Evolutionary conservation across 352 stramenopile genomes (phyloP), one percentile per base, ranked within the genome.

Genomic region (Globisporangium solare): DNA sequence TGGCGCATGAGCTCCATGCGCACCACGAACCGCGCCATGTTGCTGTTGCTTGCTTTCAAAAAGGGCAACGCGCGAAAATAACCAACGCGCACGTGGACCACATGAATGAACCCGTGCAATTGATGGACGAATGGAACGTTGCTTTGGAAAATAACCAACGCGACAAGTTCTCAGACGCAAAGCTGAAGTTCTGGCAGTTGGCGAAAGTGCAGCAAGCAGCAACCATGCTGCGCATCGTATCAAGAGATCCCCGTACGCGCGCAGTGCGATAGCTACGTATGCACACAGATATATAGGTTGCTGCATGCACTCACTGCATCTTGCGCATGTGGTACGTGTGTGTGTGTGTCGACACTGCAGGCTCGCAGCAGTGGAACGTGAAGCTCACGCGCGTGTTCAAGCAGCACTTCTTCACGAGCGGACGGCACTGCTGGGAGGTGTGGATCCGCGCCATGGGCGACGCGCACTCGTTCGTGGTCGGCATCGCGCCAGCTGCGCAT

Each of bases 1-100:
- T 51, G 63, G 2, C 57, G 58, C 18, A 68, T 71, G 13, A 82
- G 63, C 49, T 70, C 67, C 43, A 82, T 56, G 4, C 53, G 71
- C n/a, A 64, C 67, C 61, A 83, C 66, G 45, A 76, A 86, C 14
- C 13, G 13, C 39, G 39, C 39, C 27, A 35, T 35, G 27, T 35
- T 35, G 27, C 10, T 35, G 5, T 35, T 35, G 4, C 27, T 6
- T 27, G 24, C 39, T 42, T 10, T 3, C 37, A 43, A 43, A 43
- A 43, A n/a, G 2, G 5, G 27, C 27, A 35, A 35, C 27, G 27
- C n/a, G 10, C 5, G 27, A 35, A 35, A 35, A 35, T 35, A 35
- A 35, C 27, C 27, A 35, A 35, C 27, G 27, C 27, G 27, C 27
- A 35, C 27, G 27, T 35, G 27, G 27, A 7, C 27, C 27, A 35